Evolutionary conservation across 2,329 filamentous ascomycete genomes (phyloP).

Genomic region (Colletotrichum sp.): DNA sequence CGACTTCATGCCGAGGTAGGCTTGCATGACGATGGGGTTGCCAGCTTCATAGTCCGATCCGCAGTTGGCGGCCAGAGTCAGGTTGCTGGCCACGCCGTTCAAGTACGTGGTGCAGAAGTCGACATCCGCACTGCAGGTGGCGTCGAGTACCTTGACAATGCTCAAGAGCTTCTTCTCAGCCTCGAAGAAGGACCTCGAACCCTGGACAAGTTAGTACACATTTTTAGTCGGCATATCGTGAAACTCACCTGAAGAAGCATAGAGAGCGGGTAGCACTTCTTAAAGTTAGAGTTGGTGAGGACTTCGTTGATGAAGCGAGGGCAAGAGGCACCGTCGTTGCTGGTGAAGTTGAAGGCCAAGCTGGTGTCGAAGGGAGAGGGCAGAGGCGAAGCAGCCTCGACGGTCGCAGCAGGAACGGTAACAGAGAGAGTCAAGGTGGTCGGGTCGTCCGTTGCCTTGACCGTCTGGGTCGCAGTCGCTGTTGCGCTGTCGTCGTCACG

Average conservation of each 20-base stretch:
- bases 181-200: constrained; percentile 84
- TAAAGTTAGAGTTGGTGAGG: constrained; percentile 69
- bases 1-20: constrained; percentile 76
- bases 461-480: background rate
- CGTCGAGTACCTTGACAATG: constrained; percentile 80
- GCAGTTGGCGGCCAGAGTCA: constrained; percentile 71
- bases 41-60: constrained; percentile 69
- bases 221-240: background rate
- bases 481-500: constrained; percentile 26
- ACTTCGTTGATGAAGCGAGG: constrained; percentile 72
- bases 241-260: constrained; percentile 76
- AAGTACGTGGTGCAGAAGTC: constrained; percentile 71
- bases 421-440: constrained; percentile 17
- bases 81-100: constrained; percentile 65
- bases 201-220: constrained; percentile 52
- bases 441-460: background rate
- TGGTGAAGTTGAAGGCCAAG: constrained; percentile 66
- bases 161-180: constrained; percentile 72
- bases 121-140: constrained; percentile 74
- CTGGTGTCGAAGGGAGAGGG: constrained; percentile 73
- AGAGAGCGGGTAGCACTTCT: constrained; percentile 81
- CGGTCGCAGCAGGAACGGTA: constrained; percentile 28
- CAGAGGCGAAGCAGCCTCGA: constrained; percentile 44
- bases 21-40: constrained; percentile 75
- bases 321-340: constrained; percentile 56